These are phyloP conservation scores for Gymnopilus junonius DNA, from an alignment of 768 basidiomycete genomes.

Conservation along the genomic window DNA sequence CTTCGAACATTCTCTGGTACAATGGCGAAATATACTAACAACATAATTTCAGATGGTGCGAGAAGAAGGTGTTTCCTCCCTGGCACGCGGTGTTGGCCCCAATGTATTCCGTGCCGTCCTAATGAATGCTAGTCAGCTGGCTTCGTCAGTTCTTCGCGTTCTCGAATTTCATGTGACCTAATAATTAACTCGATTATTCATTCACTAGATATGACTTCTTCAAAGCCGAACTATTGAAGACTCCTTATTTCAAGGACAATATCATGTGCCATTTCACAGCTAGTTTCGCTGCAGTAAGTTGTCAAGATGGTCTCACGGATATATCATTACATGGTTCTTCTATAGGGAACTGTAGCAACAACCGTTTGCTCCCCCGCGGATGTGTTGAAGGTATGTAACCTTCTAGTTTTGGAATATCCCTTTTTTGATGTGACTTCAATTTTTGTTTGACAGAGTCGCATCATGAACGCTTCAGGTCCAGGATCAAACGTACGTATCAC, in stretches of 20 bases:
- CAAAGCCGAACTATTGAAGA: constrained; percentile 81
- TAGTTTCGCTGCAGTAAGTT: constrained; percentile 79
- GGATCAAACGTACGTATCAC: constrained; percentile 67
- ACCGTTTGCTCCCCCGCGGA: constrained; percentile 90
- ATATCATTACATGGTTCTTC: neutral
- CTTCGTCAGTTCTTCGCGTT: constrained; percentile 61
- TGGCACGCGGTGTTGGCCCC: constrained; percentile 77
- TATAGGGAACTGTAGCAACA: constrained; percentile 84
- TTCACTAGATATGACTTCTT: constrained; percentile 82
- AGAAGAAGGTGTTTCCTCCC: constrained; percentile 81
- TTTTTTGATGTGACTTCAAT: constrained; percentile 24
- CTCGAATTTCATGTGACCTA: neutral
- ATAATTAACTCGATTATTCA: neutral
- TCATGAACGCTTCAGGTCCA: constrained; percentile 88
- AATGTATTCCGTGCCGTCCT: constrained; percentile 86
- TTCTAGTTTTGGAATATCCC: neutral
- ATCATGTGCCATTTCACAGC: constrained; percentile 85
- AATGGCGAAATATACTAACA: neutral
- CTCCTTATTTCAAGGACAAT: constrained; percentile 77
- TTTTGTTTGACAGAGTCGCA: constrained; percentile 55
- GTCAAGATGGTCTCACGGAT: neutral
- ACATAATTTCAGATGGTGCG: constrained; percentile 68
- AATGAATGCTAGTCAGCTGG: constrained; percentile 93
- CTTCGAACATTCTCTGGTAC: neutral
- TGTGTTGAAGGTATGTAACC: constrained; percentile 66